phyloP scores from a whole-genome alignment of 257 asterid genomes.

The Nicotiana paniculata region DNA sequence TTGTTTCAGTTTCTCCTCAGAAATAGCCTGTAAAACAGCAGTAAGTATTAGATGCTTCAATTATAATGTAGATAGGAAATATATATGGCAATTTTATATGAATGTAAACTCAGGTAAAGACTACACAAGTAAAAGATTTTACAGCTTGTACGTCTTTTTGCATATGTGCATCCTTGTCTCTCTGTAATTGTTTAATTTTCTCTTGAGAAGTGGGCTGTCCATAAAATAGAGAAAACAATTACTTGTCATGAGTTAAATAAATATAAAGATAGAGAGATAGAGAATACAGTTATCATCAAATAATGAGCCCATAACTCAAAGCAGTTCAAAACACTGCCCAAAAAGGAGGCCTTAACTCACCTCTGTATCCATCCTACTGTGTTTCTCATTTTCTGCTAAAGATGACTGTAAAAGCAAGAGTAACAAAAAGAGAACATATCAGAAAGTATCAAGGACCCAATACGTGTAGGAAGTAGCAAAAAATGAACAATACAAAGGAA shows the following conservation, averaged over 20 bases:
- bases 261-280: slow-evolving; percentile 2
- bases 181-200: slow-evolving; percentile 35
- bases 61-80: background rate
- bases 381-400: slow-evolving; percentile 32
- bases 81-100: background rate
- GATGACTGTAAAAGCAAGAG: slow-evolving; percentile 19
- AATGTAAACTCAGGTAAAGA: background rate
- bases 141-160: slow-evolving; percentile 38
- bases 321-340: background rate
- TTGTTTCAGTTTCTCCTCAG: slow-evolving; percentile 41
- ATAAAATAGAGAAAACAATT: slow-evolving; percentile 25
- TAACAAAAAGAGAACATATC: background rate
- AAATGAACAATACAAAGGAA: too few relatives aligned
- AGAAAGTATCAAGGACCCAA: background rate
- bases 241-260: slow-evolving; percentile 3
- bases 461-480: background rate
- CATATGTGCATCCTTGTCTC: slow-evolving; percentile 35
- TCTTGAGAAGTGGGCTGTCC: slow-evolving; percentile 38
- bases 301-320: background rate
- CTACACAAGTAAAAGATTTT: background rate
- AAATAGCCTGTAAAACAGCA: slow-evolving; percentile 34
- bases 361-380: slow-evolving; percentile 36
- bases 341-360: slow-evolving; percentile 24
- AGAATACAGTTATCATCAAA: background rate
- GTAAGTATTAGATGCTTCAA: slow-evolving; percentile 1